Evolutionary conservation across 495 filamentous ascomycete genomes (phyloP).

Genomic region (Penicillium pulvis): DNA sequence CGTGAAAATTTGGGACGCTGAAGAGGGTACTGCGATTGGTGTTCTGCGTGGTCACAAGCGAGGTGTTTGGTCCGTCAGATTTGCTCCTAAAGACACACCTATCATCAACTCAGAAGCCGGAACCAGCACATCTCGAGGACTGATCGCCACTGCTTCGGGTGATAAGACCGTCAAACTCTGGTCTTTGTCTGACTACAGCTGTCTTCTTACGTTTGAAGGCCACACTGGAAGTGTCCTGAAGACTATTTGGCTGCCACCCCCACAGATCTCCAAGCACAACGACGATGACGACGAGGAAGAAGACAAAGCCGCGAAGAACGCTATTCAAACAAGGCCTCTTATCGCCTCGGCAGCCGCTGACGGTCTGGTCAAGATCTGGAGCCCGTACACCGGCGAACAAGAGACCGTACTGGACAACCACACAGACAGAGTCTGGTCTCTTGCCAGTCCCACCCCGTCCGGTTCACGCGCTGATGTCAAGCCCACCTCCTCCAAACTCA

Average conservation of each 20-base stretch:
- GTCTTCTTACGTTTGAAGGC: constrained; percentile 90
- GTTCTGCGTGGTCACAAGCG: constrained; percentile 88
- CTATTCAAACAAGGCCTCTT: constrained; percentile 49
- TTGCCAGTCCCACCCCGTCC: constrained; percentile 66
- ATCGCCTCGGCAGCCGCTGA: constrained; percentile 90
- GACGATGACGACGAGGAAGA: constrained; percentile 42
- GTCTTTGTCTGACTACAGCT: constrained; percentile 91
- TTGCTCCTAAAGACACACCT: constrained; percentile 76
- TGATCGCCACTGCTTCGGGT: constrained; percentile 84
- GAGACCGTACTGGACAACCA: constrained; percentile 94
- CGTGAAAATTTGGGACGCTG: constrained; percentile 91
- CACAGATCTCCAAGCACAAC: constrained; percentile 40
- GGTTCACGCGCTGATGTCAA: constrained; percentile 42
- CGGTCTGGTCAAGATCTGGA: constrained; percentile 97
- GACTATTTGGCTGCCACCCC: constrained; percentile 80
- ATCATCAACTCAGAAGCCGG: constrained; percentile 69
- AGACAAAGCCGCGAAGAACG: constrained; percentile 25
- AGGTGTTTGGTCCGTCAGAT: constrained; percentile 93
- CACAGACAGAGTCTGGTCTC: constrained; percentile 87
- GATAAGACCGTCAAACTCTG: constrained; percentile 97
- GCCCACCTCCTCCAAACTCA: constrained; percentile 32
- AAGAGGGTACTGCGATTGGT: constrained; percentile 85
- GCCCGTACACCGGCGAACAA: constrained; percentile 74
- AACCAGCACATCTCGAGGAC: constrained; percentile 62
- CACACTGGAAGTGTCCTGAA: constrained; percentile 95